These are phyloP conservation scores for Podila verticillata DNA, from an alignment of 192 early-diverging fungal species.

Conservation along the genomic window DNA sequence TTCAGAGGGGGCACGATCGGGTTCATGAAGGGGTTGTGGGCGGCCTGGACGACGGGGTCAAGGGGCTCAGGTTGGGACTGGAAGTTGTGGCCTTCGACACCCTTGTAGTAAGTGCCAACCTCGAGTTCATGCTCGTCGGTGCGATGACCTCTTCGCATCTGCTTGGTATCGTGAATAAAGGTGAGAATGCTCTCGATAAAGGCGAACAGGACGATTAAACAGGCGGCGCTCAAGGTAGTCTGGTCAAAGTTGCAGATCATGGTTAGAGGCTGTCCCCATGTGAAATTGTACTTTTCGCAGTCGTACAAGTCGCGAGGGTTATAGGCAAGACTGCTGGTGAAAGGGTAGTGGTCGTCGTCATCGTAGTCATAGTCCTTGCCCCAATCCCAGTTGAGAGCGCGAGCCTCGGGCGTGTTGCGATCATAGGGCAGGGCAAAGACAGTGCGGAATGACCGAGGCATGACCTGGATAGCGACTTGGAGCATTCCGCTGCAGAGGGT, in stretches of 20 bases:
- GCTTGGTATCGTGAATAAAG: slow-evolving; percentile 9
- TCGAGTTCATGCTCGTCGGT: neutral
- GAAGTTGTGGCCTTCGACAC: neutral
- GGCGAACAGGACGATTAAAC: neutral
- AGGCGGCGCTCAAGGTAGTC: neutral
- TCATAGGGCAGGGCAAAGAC: slow-evolving; percentile 15
- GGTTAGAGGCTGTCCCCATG: slow-evolving; percentile 3
- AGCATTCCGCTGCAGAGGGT: neutral
- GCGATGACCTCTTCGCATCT: neutral
- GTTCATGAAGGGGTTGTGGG: neutral
- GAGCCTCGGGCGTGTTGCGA: slow-evolving; percentile 12
- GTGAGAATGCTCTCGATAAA: slow-evolving; percentile 13
- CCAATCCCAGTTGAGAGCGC: neutral
- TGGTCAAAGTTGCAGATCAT: slow-evolving; percentile 19
- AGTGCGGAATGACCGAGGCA: slow-evolving; percentile 6
- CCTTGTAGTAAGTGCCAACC: neutral
- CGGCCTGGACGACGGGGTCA: neutral
- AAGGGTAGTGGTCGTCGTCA: neutral
- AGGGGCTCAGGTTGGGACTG: neutral
- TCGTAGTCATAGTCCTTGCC: neutral
- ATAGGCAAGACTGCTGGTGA: neutral
- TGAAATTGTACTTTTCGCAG: neutral
- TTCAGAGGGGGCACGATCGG: neutral
- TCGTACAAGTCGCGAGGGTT: slow-evolving; percentile 26
- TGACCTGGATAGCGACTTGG: neutral